A percentile compares a stretch with the other conserved stretches of the same genome.
Evolutionary conservation across 129 eudicot genomes (phyloP).

Genomic region (Kitagawia praeruptora): DNA sequence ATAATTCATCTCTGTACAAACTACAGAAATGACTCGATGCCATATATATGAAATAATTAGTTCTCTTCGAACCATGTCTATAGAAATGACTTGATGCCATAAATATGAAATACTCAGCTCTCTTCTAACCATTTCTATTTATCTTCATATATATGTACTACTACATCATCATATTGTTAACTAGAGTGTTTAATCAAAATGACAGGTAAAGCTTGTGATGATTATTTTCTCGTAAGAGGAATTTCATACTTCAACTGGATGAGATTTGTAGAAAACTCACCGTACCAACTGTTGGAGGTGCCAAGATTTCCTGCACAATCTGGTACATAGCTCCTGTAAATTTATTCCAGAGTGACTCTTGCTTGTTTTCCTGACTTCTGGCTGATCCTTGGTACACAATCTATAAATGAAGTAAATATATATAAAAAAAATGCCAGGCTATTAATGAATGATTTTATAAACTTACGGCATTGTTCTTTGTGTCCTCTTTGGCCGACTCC

Average conservation of each 20-base stretch:
- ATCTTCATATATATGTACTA: too few relatives aligned
- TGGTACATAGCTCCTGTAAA: constrained; percentile 26
- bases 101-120: too few relatives aligned
- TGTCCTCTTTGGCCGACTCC: constrained; percentile 19
- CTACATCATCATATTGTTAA: too few relatives aligned
- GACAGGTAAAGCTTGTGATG: neutral
- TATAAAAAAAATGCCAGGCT: neutral
- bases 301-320: constrained; percentile 54
- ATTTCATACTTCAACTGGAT: neutral
- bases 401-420: constrained; percentile 11
- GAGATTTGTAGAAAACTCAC: constrained; percentile 32
- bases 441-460: neutral
- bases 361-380: constrained; percentile 14
- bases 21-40: neutral
- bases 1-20: neutral
- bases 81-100: too few relatives aligned
- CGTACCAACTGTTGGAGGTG: constrained; percentile 87
- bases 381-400: constrained; percentile 26
- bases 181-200: neutral
- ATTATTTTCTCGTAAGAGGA: neutral
- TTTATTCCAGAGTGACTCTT: constrained; percentile 19
- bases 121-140: too few relatives aligned
- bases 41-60: neutral
- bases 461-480: constrained; percentile 34
- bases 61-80: neutral